A percentile compares a stretch with the other conserved stretches of the same genome.
These are phyloP conservation scores for Xerocomellus chrysenteron DNA, from an alignment of 768 basidiomycete species.

Conservation along the genomic window DNA sequence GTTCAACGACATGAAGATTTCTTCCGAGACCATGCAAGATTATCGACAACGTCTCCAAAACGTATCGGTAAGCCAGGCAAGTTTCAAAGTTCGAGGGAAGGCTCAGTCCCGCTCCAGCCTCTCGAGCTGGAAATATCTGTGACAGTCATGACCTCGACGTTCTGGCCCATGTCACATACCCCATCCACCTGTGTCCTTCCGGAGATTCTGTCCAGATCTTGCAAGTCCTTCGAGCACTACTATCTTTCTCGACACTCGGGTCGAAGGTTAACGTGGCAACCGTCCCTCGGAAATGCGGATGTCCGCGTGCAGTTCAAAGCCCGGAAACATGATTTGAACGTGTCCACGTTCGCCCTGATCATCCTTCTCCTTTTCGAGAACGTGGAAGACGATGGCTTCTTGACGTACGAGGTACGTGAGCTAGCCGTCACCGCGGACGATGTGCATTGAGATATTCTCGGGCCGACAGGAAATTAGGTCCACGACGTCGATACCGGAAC, in stretches of 20 bases:
- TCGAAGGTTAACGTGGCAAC: slow-evolving; percentile 88
- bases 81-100: not conserved
- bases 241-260: slow-evolving; percentile 90
- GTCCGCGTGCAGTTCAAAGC: slow-evolving; percentile 79
- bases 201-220: slow-evolving; percentile 56
- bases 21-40: slow-evolving; percentile 73
- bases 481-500: slow-evolving; percentile 69
- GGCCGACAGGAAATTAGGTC: slow-evolving; percentile 75
- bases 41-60: slow-evolving; percentile 65
- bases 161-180: slow-evolving; percentile 85
- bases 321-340: slow-evolving; percentile 84
- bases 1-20: slow-evolving; percentile 96
- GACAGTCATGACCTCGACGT: slow-evolving; percentile 93
- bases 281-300: slow-evolving; percentile 87
- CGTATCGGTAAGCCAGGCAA: slow-evolving; percentile 49
- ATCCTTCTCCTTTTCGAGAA: slow-evolving; percentile 87
- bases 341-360: slow-evolving; percentile 85
- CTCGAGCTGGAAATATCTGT: slow-evolving; percentile 81
- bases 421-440: not conserved
- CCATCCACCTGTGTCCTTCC: slow-evolving; percentile 69
- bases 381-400: slow-evolving; percentile 58
- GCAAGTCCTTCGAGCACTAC: slow-evolving; percentile 82
- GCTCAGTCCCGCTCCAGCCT: slow-evolving; percentile 44
- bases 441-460: not conserved
- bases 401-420: slow-evolving; percentile 70